Conservation (phyloP, 1,139 yeast genomes). For the Eremothecium cymbalariae region DNA sequence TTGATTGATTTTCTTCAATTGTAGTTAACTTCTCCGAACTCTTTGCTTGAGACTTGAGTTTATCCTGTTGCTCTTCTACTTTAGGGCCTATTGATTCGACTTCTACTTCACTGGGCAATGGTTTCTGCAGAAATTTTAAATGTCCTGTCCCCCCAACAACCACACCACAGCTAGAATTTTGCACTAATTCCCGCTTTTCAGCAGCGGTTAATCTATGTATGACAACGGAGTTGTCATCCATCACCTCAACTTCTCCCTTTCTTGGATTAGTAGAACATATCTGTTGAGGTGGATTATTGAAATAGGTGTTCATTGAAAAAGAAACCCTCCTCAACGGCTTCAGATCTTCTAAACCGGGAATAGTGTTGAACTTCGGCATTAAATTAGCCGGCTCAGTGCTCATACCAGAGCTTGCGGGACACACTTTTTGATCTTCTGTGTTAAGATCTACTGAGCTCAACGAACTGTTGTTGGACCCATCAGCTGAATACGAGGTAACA, state of each 20-base stretch:
- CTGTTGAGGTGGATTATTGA: conserved; percentile 67
- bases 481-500: conserved; percentile 26
- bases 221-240: conserved; percentile 50
- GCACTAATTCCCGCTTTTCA: conserved; percentile 46
- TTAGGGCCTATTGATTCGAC: conserved; percentile 12
- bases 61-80: conserved; percentile 16
- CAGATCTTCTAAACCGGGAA: conserved; percentile 37
- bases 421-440: not conserved
- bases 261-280: conserved; percentile 60
- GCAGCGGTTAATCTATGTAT: conserved; percentile 58
- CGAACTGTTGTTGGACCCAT: conserved; percentile 2
- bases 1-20: conserved; percentile 12
- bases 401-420: not conserved
- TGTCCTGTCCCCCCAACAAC: conserved; percentile 78
- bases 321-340: conserved; percentile 58
- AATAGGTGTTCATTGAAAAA: conserved; percentile 63
- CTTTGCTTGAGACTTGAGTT: conserved; percentile 8
- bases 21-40: conserved; percentile 11
- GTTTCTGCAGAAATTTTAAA: conserved; percentile 35
- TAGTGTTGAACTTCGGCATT: conserved; percentile 18
- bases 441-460: not conserved
- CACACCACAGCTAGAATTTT: conserved; percentile 57
- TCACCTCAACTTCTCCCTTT: conserved; percentile 61
- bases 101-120: conserved; percentile 9
- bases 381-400: not conserved